Evolutionary conservation across 768 basidiomycete genomes (phyloP).

Genomic region (Rossbeevera mucosa): DNA sequence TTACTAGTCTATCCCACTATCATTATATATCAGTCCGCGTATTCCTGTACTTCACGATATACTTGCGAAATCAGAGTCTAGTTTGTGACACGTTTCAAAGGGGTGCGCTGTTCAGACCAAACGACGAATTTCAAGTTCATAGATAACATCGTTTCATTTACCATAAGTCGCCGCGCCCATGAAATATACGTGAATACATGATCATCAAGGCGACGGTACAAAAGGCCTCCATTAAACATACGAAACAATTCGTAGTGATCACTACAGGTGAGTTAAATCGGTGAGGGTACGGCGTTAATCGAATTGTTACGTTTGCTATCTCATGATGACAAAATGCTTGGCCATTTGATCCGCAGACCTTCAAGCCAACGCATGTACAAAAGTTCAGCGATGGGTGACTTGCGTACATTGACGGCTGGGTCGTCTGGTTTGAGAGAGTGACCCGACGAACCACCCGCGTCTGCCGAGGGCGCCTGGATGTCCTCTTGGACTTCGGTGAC

Average conservation of each 20-base stretch:
- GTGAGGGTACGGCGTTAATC: not conserved
- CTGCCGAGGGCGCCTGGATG: slow-evolving; percentile 46
- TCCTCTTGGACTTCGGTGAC: slow-evolving; percentile 82
- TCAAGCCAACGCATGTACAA: slow-evolving; percentile 98
- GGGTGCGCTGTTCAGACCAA: not conserved
- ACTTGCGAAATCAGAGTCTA: not conserved
- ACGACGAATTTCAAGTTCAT: not conserved
- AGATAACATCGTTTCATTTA: slow-evolving; percentile 9
- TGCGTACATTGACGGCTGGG: slow-evolving; percentile 42
- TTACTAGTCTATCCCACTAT: slow-evolving; percentile 5
- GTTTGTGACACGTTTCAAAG: not conserved
- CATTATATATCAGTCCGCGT: not conserved
- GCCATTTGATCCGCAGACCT: slow-evolving; percentile 88
- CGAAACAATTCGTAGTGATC: not conserved
- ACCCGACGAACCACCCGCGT: slow-evolving; percentile 27
- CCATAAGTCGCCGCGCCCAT: slow-evolving; percentile 2
- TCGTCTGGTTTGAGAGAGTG: slow-evolving; percentile 36
- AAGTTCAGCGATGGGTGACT: slow-evolving; percentile 91
- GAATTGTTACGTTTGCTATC: not conserved
- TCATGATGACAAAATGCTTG: slow-evolving; percentile 49
- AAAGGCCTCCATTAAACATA: not conserved
- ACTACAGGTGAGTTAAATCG: slow-evolving; percentile 1
- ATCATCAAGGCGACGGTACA: not conserved
- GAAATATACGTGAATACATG: slow-evolving; percentile 14
- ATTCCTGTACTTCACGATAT: slow-evolving; percentile 6